Conservation (phyloP, 2,329 filamentous ascomycete genomes). For the Pyrenochaeta sp. region DNA sequence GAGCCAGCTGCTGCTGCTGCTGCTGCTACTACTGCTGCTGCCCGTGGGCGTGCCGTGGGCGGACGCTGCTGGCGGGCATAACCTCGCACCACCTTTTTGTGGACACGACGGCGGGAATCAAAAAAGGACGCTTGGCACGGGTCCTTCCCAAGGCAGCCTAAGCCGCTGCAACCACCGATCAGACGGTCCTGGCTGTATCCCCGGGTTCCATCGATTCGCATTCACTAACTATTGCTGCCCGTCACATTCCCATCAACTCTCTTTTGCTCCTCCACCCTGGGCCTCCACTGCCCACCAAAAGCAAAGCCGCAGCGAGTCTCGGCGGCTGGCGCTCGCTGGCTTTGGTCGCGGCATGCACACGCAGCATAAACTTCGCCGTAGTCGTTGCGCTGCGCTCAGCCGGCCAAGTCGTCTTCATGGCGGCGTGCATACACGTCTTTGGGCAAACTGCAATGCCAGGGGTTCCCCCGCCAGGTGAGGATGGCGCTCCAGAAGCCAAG, state of each 20-base stretch:
- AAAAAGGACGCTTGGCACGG: not conserved
- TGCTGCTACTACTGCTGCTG: too few relatives aligned
- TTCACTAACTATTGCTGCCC: not conserved
- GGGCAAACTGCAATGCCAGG: slow-evolving; percentile 2
- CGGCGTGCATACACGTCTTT: not conserved
- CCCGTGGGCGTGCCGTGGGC: too few relatives aligned
- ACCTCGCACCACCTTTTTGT: not conserved
- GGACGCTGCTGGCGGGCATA: not conserved
- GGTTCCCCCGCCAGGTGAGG: slow-evolving; percentile 1
- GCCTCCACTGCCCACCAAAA: too few relatives aligned
- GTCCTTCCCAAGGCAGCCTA: too few relatives aligned
- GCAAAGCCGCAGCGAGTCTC: too few relatives aligned
- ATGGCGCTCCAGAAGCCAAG: too few relatives aligned
- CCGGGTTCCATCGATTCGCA: not conserved
- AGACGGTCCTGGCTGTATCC: too few relatives aligned
- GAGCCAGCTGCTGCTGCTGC: too few relatives aligned
- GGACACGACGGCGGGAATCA: not conserved
- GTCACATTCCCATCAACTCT: not conserved
- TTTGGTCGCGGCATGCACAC: not conserved
- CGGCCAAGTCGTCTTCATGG: not conserved
- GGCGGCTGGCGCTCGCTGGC: too few relatives aligned
- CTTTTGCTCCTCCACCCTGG: too few relatives aligned
- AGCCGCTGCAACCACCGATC: not conserved
- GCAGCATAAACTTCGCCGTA: not conserved
- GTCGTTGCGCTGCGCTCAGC: not conserved